Evolutionary conservation across 2,329 filamentous ascomycete genomes (phyloP), one percentile per base, ranked within the genome.

Genomic region (Colletotrichum brevisporum): DNA sequence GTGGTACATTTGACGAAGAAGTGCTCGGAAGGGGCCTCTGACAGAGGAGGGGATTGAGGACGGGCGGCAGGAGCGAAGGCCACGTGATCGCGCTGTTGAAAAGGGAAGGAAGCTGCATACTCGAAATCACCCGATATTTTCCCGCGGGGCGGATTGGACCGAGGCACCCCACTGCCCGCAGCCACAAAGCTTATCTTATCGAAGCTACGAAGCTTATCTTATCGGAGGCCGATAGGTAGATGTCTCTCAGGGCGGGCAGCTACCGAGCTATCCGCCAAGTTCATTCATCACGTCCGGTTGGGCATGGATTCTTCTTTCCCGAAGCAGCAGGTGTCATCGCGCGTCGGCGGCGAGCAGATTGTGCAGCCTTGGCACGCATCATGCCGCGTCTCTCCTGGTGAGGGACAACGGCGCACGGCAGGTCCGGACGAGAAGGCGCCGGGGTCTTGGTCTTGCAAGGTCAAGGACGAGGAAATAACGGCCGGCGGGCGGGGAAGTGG

Each of bases 261-360:
- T 36, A 48, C 31, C 47, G 53, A 58, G 27, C 21, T 41, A n/a
- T 48, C 53, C 52, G 26, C 39, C 39, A 26, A 48, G 51, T 39
- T 16, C 36, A 36, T 56, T 66, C 66, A 8, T 51, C 62, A 55
- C 43, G 62, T 66, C 62, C 55, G 60, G 52, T 54, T 60, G 51
- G 66, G 45, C 51, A 69, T 69, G 66, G 55, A 26, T 48, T 39
- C 13, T 48, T 39, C 13, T 69, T 69, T 56, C 66, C 66, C 56
- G 66, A 69, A 69, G 66, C 43, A 69, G 66, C 66, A 69, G 66
- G 66, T 69, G 66, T 36, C 62, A 69, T 69, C 43, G 55, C 45
- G 55, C 50, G 51, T 60, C n/a, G 47, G 24, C 41, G 41, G n/a
- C 43, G 3, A 52, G 21, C 31, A 56, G 62, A 52, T 60, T 60